phyloP scores from a whole-genome alignment of 2,329 filamentous ascomycete genomes.

The Colletotrichum zoysiae region DNA sequence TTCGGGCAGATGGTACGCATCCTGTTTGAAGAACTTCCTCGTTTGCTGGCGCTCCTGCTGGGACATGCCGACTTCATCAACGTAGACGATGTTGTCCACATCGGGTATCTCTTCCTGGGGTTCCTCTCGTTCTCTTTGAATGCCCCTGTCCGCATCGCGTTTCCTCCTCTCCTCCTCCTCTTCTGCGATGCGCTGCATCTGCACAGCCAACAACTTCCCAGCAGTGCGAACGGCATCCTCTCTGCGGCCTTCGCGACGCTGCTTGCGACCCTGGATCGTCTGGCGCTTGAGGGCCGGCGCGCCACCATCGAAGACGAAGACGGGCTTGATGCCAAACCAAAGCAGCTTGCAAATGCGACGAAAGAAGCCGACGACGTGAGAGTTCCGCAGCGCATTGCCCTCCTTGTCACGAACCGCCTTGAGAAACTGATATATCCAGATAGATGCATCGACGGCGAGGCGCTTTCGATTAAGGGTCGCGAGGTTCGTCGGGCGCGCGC shows the following conservation, averaged over 20 bases:
- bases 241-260: conserved; percentile 84
- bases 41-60: conserved; percentile 79
- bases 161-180: conserved; percentile 81
- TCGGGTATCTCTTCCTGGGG: conserved; percentile 78
- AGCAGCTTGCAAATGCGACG: conserved; percentile 97
- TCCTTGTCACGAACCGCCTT: conserved; percentile 99
- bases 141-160: conserved; percentile 57
- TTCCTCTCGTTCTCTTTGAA: conserved; percentile 58
- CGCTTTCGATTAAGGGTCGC: conserved; percentile 96
- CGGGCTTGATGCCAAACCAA: conserved; percentile 94
- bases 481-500: conserved; percentile 94
- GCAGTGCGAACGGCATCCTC: conserved; percentile 95
- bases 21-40: conserved; percentile 88
- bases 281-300: conserved; percentile 91
- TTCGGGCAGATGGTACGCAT: conserved; percentile 95
- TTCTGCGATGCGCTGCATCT: conserved; percentile 92
- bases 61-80: conserved; percentile 88
- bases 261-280: conserved; percentile 84
- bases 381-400: conserved; percentile 95
- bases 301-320: conserved; percentile 98
- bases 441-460: conserved; percentile 96
- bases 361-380: conserved; percentile 97
- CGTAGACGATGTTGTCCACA: conserved; percentile 82
- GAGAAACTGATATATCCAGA: conserved; percentile 99
- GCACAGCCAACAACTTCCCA: conserved; percentile 89